A percentile compares a stretch with the other conserved stretches of the same genome.
These are phyloP conservation scores for Hymenoscyphus occultus DNA, from an alignment of 2,329 filamentous ascomycete genomes.

Conservation along the genomic window DNA sequence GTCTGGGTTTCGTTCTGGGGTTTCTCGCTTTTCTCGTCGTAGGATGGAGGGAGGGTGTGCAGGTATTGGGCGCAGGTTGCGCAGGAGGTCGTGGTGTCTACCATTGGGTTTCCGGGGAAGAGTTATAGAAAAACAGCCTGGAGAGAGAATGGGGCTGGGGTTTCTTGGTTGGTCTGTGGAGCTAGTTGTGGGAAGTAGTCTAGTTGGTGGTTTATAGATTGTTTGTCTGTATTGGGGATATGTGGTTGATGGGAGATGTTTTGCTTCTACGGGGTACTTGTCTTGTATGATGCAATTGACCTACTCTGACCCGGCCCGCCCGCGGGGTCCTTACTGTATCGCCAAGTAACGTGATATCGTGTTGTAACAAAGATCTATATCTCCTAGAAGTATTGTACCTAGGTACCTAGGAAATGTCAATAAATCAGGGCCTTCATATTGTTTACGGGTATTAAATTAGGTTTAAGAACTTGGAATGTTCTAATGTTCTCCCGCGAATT, in stretches of 20 bases:
- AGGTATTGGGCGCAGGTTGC: slow-evolving; percentile 68
- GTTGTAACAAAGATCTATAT: not conserved
- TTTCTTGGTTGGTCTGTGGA: no score
- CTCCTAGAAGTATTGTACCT: no score
- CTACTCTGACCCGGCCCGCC: no score
- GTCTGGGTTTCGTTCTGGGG: slow-evolving; percentile 49
- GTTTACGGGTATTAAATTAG: no score
- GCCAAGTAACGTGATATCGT: not conserved
- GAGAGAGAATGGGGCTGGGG: no score
- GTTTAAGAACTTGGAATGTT: no score
- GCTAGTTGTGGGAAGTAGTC: not conserved
- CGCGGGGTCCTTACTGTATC: not conserved
- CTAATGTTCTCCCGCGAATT: no score
- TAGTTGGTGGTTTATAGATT: not conserved
- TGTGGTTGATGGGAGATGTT: not conserved
- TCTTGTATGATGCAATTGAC: not conserved
- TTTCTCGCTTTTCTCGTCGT: slow-evolving; percentile 58
- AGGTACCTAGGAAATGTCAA: no score
- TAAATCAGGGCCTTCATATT: no score
- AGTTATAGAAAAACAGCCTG: no score
- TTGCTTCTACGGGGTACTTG: not conserved
- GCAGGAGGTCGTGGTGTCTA: slow-evolving; percentile 43
- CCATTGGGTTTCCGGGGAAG: not conserved
- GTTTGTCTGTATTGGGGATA: not conserved
- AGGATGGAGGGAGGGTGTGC: slow-evolving; percentile 49